Evolutionary conservation across 1,284 basidiomycete genomes (phyloP), one percentile per base, ranked within the genome.

Genomic region (Pterulicium gracile): DNA sequence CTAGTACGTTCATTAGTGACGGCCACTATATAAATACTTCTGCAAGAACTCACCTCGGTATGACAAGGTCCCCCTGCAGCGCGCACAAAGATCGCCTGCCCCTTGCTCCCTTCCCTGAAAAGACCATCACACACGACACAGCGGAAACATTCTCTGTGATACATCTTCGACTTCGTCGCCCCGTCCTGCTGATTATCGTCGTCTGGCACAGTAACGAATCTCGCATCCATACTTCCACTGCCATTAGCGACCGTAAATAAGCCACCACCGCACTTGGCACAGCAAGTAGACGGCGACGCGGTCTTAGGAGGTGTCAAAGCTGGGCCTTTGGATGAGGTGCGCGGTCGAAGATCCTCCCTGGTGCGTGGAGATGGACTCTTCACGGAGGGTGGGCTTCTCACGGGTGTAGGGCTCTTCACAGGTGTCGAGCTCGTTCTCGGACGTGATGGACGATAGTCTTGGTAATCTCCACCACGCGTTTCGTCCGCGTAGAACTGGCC

Each of bases 111-210:
- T 55, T 83, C 81, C 51, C 72, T 74, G 54, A 89, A 86, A 3
- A 69, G 56, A 5, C 72, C 69, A 41, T 75, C 65, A 55, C 86
- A 89, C 18, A 82, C 65, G 19, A 62, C 66, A 55, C 86, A 89
- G 48, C 70, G 75, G 61, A 89, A 88, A 56, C 86, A 89, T 35
- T 75, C 70, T 2, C 73, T 69, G 52, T 89, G 86, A 55, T 83
- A 89, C 19, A 70, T 70, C 58, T 72, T 72, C 70, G 68, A 34
- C 69, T 64, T 21, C 62, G 63, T 18, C 61, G 66, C 52, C 47
- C 62, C 58, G 54, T 67, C 50, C 58, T 13, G n/a, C n/a, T n/a
- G 36, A 18, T 7, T 39, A 7, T 39, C 36, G 15, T 77, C 73
- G 49, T 72, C 72, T 4, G 82, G 81, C 27, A 86, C 73, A 2